Conservation (phyloP, 176 grass and related monocot genomes). For the bread wheat (Triticum aestivum) region IWGSC_CS_RefSeq_v2.1 NC_057814.1:450291677-450292176, state of each 20-base stretch:
- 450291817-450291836: conserved; percentile 52
- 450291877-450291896: conserved; percentile 71
- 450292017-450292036: conserved; percentile 85
- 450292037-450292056: conserved; percentile 45
- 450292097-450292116: conserved; percentile 74
- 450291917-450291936: conserved; percentile 65
- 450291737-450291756: conserved; percentile 85
- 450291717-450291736: conserved; percentile 93
- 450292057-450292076: conserved; percentile 75
- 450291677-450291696: conserved; percentile 69
- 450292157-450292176: conserved; percentile 70
- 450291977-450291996: conserved; percentile 22
- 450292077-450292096: conserved; percentile 65
- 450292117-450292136: conserved; percentile 69
- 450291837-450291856: conserved; percentile 62
- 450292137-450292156: conserved; percentile 71
- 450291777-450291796: conserved; percentile 65
- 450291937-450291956: conserved; percentile 84
- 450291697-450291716: conserved; percentile 81
- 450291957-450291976: conserved; percentile 54
- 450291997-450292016: conserved; percentile 54
- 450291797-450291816: conserved; percentile 53
- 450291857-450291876: conserved; percentile 91
- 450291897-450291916: conserved; percentile 62
- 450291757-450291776: conserved; percentile 74